A percentile compares a stretch with the other conserved stretches of the same genome.
Conservation (phyloP, 768 basidiomycete genomes). For the Suillus sp. region DNA sequence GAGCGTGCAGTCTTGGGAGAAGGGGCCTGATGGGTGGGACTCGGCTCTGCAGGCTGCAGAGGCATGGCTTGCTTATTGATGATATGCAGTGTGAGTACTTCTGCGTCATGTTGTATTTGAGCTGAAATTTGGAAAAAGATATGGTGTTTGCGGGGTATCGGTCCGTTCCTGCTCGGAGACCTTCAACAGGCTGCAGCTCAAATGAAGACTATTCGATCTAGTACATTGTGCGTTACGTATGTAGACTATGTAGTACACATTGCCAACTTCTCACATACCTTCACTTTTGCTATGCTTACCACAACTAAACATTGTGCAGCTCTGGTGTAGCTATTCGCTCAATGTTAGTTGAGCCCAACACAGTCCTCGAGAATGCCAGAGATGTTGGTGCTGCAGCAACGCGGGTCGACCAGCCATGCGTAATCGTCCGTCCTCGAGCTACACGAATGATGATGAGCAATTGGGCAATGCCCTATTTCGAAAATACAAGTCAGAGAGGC, state of each 20-base stretch:
- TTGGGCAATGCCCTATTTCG: slow-evolving; percentile 35
- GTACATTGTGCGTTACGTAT: background rate
- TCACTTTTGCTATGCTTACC: background rate
- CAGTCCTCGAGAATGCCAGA: background rate
- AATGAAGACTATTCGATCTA: background rate
- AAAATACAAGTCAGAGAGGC: too few relatives aligned
- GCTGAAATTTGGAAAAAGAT: background rate
- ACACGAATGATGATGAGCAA: slow-evolving; percentile 40
- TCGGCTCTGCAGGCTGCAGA: slow-evolving; percentile 24
- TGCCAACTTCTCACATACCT: background rate
- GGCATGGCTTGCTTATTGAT: slow-evolving; percentile 40
- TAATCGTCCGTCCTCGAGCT: slow-evolving; percentile 30
- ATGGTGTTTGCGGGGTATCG: background rate
- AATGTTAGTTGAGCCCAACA: background rate
- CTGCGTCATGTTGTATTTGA: background rate
- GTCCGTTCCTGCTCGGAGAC: background rate
- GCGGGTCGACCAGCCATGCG: background rate
- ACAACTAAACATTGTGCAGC: background rate
- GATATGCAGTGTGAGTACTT: background rate
- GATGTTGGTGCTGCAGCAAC: background rate
- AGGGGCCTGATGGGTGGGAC: slow-evolving; percentile 35
- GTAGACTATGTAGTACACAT: too few relatives aligned
- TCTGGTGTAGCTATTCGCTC: background rate
- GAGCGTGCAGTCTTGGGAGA: slow-evolving; percentile 35
- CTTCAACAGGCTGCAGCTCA: background rate